Base-by-base conservation (phyloP, 1,139 yeast species). In the Scheffersomyces titani region DNA sequence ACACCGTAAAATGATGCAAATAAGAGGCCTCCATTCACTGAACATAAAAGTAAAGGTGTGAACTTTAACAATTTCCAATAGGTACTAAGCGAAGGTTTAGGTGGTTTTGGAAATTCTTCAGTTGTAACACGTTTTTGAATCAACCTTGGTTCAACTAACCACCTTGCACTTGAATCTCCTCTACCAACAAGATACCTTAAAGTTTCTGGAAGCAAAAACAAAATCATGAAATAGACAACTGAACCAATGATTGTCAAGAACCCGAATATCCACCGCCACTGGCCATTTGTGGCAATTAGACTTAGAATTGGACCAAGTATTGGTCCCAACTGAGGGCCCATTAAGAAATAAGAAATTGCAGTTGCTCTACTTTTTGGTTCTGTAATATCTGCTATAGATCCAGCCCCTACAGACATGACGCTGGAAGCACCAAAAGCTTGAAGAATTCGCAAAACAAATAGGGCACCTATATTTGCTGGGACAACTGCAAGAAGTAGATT, bases 311-410 rank as follows among this genome's bases (percentile, higher is more conserved):
- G 88, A 0, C 88, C 89, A 16, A 84, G 52, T 2, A 84, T 74
- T 0, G 89, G 88, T 0, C 88, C 89, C 58, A 83, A 62, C 60
- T 84, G 87, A 0, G 88, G 88, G 0, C 89, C 89, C 65, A 84
- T 63, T 86, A 85, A 83, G 57, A 83, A 84, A 56, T 79, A 76
- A 0, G 86, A 80, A 24, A 84, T 81, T 1, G 81, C 80, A 55
- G 75, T 81, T 0, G 82, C 88, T 61, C 88, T 70, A 51, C 74
- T 60, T 55, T 72, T 75, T 2, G 86, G 85, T 36, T 78, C 78
- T 5, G 76, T 70, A 6, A 83, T 69, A 66, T 84, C 88, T 5
- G 85, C 78, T 11, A 84, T 79, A 0, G 85, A 82, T 1, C 87
- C 88, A 4, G 86, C 84, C 0, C 88, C 88, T 47, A 84, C 76